A percentile compares a stretch with the other conserved stretches of the same genome.
Conservation (phyloP, 225 moss, liverwort and hornwort species). For the Marchantia polymorpha region DNA sequence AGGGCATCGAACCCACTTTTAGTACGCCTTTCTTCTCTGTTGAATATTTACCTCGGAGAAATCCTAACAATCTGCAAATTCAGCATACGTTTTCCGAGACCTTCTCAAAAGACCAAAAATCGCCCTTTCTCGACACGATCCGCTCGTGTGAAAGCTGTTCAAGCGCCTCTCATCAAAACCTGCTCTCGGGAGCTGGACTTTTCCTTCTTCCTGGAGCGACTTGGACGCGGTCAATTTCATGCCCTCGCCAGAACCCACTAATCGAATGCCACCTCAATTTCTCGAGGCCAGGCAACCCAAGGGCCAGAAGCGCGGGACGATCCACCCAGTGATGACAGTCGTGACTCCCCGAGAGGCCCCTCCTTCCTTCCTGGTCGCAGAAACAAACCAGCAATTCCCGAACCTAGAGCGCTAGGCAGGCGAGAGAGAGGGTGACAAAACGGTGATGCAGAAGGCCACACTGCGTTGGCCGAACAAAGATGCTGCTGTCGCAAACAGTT, state of each 20-base stretch:
- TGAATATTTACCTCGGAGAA: neutral
- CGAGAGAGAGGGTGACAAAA: neutral
- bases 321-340: neutral
- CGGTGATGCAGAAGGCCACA: neutral
- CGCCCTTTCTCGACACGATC: neutral
- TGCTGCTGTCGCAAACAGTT: neutral
- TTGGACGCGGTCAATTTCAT: neutral
- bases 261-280: neutral
- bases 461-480: neutral
- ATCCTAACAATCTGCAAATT: neutral
- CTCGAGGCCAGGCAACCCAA: neutral
- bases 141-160: conserved; percentile 8
- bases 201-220: neutral
- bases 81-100: neutral
- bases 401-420: neutral
- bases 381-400: neutral
- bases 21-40: neutral
- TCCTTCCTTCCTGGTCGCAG: neutral
- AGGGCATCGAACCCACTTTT: conserved; percentile 67
- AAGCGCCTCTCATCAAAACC: neutral
- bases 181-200: neutral
- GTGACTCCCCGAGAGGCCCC: neutral
- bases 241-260: neutral
- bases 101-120: neutral
- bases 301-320: neutral